Evolutionary conservation across 2,329 filamentous ascomycete genomes (phyloP).

Genomic region (Fusarium foetens): DNA sequence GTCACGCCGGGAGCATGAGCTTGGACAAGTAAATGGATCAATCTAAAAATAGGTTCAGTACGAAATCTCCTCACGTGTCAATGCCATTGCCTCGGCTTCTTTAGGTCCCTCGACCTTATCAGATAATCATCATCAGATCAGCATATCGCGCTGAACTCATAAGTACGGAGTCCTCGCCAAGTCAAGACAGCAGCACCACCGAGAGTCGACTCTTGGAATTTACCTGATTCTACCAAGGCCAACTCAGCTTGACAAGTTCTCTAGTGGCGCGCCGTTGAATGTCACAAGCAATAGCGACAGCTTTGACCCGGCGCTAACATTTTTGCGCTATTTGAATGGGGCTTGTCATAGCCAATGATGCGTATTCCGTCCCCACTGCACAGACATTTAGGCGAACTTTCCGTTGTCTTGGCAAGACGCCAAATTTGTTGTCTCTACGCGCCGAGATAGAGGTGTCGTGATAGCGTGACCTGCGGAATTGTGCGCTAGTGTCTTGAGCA

Average conservation of each 20-base stretch:
- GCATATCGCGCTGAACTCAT: not conserved
- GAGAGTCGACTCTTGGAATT: not conserved
- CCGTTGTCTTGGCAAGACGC: not conserved
- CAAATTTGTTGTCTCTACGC: not conserved
- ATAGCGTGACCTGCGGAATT: not conserved
- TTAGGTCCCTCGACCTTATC: not conserved
- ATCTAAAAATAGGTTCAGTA: not conserved
- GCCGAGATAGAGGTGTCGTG: not conserved
- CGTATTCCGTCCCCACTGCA: accelerated
- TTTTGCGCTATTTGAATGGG: not conserved
- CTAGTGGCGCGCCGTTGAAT: not conserved
- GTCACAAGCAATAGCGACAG: not conserved
- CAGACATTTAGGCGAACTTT: not conserved
- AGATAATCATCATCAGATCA: not conserved
- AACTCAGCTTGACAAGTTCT: not conserved
- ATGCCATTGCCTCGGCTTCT: not conserved
- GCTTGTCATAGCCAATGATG: not conserved
- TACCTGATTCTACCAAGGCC: not conserved
- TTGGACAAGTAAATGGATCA: not conserved
- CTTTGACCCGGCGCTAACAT: not conserved
- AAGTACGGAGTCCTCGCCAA: not conserved
- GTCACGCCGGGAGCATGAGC: not conserved
- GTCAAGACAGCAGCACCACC: not conserved
- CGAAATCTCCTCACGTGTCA: not conserved
- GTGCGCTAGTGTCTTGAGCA: not conserved